phyloP scores from a whole-genome alignment of 2,329 filamentous ascomycete species.

The Alternaria tenuissima region DNA sequence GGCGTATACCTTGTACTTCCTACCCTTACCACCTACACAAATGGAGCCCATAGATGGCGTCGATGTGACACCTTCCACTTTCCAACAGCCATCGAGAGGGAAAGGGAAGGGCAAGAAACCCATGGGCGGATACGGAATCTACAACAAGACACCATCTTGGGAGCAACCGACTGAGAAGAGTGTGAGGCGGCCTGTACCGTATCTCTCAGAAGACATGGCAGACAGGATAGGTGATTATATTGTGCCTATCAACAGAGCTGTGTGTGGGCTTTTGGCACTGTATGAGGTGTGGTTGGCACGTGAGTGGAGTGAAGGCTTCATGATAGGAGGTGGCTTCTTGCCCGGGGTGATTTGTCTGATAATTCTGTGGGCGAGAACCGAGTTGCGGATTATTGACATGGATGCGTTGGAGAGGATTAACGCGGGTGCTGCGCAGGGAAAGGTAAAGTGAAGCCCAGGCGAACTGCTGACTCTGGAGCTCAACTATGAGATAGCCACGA shows the following conservation, averaged over 20 bases:
- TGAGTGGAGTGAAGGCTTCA: conserved; percentile 38
- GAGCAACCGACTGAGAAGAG: conserved; percentile 12
- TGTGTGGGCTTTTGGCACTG: conserved; percentile 63
- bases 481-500: not conserved
- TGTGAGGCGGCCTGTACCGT: conserved; percentile 31
- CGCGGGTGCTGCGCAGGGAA: conserved; percentile 58
- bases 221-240: conserved; percentile 66
- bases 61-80: conserved; percentile 3
- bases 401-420: conserved; percentile 67
- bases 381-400: conserved; percentile 74
- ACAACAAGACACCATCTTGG: conserved; percentile 13
- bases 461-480: not conserved
- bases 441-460: not conserved
- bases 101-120: conserved; percentile 25
- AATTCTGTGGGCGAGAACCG: conserved; percentile 67
- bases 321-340: conserved; percentile 50
- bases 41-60: conserved; percentile 24
- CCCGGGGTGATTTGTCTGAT: conserved; percentile 66
- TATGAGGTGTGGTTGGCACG: conserved; percentile 39
- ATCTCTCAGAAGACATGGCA: conserved; percentile 28
- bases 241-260: conserved; percentile 66
- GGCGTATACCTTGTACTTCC: conserved; percentile 66
- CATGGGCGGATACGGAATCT: conserved; percentile 14
- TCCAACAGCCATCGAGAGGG: not conserved
- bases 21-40: conserved; percentile 63